Evolutionary conservation across 345 rosid species (phyloP).

Genomic region (Angophora floribunda): DNA sequence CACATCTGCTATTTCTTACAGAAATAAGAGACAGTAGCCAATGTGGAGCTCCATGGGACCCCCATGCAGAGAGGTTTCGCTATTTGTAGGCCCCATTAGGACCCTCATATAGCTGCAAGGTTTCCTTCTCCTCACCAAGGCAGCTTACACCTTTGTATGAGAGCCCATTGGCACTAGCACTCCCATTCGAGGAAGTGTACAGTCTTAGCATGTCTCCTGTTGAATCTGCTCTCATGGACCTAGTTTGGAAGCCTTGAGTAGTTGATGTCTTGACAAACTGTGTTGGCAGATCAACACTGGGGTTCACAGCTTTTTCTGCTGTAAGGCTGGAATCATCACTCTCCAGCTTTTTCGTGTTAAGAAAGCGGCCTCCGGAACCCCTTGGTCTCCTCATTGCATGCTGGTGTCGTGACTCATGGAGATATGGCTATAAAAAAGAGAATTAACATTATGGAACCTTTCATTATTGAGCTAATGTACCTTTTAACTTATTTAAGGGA

Average conservation of each 20-base stretch:
- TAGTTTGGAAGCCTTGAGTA: constrained; percentile 4
- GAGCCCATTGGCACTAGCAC: constrained; percentile 1
- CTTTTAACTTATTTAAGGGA: not conserved
- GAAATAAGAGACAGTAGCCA: not conserved
- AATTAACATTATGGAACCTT: not conserved
- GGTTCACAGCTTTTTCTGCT: constrained; percentile 5
- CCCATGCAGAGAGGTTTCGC: not conserved
- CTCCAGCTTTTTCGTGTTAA: constrained; percentile 24
- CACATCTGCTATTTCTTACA: not conserved
- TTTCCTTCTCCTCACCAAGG: constrained; percentile 12
- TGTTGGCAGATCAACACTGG: constrained; percentile 7
- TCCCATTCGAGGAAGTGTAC: constrained; percentile 1
- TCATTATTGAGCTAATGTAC: not conserved
- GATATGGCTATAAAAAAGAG: constrained; percentile 48
- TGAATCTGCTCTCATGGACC: not conserved
- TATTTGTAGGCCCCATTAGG: constrained; percentile 9
- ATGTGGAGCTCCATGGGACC: not conserved
- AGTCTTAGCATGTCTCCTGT: constrained; percentile 3
- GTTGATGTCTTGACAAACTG: constrained; percentile 6
- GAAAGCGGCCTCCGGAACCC: constrained; percentile 69
- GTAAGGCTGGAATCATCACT: constrained; percentile 5
- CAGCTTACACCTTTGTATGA: constrained; percentile 3
- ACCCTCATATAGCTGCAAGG: constrained; percentile 14
- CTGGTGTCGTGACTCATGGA: constrained; percentile 70
- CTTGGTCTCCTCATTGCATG: constrained; percentile 73